These are phyloP conservation scores for Hibiscus trionum DNA, from an alignment of 345 rosid species.

Conservation along the genomic window DNA sequence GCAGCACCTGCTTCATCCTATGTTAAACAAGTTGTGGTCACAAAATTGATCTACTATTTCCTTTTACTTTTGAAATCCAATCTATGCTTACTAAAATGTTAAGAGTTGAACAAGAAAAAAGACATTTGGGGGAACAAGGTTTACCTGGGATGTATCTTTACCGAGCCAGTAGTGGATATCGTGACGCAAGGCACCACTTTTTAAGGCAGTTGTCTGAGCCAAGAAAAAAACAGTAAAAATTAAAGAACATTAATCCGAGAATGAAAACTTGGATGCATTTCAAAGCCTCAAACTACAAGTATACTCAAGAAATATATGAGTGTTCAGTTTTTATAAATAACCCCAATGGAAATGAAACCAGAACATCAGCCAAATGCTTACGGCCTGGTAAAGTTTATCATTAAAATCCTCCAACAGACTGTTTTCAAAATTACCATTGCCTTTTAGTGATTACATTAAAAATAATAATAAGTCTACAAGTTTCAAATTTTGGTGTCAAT, in stretches of 20 bases:
- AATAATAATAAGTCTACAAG: neutral
- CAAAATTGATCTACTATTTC: slow-evolving; percentile 7
- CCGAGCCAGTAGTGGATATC: slow-evolving; percentile 96
- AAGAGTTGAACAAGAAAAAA: neutral
- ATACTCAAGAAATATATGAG: neutral
- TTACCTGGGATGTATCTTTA: slow-evolving; percentile 77
- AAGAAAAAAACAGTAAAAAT: neutral
- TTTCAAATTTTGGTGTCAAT: neutral
- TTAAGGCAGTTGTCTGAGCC: slow-evolving; percentile 63
- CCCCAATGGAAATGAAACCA: neutral
- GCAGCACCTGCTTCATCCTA: slow-evolving; percentile 97
- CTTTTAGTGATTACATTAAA: neutral
- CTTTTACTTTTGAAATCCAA: neutral
- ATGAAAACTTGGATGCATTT: slow-evolving; percentile 3
- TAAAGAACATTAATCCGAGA: neutral
- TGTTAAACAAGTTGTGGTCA: slow-evolving; percentile 21
- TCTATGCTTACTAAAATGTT: neutral
- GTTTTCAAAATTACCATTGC: neutral
- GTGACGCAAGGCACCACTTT: slow-evolving; percentile 73
- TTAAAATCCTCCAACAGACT: neutral
- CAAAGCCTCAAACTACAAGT: neutral
- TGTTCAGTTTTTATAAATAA: neutral
- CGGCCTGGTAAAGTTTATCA: neutral
- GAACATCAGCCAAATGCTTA: neutral
- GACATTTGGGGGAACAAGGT: neutral